Conservation (phyloP, 2,329 filamentous ascomycete species). For the Bretziella fagacearum region DNA sequence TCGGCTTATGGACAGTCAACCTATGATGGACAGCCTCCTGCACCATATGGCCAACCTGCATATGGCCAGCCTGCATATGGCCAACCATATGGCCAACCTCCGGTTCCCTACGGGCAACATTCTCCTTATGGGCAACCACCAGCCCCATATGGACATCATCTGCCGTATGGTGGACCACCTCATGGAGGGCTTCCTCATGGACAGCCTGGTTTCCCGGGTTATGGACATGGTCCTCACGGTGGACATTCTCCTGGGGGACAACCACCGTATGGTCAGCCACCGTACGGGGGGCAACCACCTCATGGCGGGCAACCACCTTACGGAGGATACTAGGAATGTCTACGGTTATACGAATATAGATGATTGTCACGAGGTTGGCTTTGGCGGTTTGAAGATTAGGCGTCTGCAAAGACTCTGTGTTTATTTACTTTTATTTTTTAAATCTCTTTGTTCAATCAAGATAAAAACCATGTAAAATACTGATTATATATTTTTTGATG, state of each 20-base stretch:
- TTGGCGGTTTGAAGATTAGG: too few relatives aligned
- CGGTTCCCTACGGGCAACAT: background rate
- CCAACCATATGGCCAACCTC: background rate
- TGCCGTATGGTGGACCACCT: constrained; percentile 1
- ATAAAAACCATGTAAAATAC: background rate
- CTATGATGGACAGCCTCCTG: constrained; percentile 1
- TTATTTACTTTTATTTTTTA: too few relatives aligned
- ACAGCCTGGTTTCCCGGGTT: background rate
- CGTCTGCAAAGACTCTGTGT: too few relatives aligned
- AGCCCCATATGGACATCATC: background rate
- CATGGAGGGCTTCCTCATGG: constrained; percentile 3
- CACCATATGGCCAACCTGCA: background rate
- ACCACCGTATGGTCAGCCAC: background rate
- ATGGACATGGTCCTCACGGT: background rate
- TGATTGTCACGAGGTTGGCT: too few relatives aligned
- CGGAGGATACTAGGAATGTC: background rate
- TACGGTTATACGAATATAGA: background rate
- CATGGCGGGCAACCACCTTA: constrained; percentile 6
- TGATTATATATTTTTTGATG: background rate
- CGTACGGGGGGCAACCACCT: background rate
- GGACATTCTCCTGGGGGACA: background rate
- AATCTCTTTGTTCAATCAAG: too few relatives aligned
- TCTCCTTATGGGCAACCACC: background rate
- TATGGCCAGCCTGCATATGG: constrained; percentile 3
- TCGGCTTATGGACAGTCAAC: constrained; percentile 5